A percentile compares a stretch with the other conserved stretches of the same genome.
phyloP scores from a whole-genome alignment of 805 yeast species.

The Metschnikowia koreensis region DNA sequence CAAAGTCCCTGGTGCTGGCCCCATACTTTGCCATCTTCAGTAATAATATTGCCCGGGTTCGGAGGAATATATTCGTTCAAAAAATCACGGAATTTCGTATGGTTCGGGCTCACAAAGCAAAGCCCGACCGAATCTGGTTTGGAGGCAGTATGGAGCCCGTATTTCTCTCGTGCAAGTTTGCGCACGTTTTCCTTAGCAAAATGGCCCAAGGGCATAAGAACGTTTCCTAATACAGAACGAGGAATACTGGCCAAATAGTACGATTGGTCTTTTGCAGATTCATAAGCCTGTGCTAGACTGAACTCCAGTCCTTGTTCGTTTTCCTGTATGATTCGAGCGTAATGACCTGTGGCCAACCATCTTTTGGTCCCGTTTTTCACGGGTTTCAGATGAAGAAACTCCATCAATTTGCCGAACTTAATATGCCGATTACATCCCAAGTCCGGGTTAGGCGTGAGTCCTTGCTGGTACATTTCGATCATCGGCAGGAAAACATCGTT shows the following conservation, averaged over 20 bases:
- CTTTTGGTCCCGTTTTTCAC: conserved; percentile 15
- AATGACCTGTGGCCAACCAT: conserved; percentile 91
- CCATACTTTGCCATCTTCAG: conserved; percentile 70
- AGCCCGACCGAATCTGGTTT: conserved; percentile 94
- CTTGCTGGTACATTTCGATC: conserved; percentile 67
- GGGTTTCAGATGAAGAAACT: conserved; percentile 40
- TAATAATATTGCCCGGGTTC: conserved; percentile 76
- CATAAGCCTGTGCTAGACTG: conserved; percentile 57
- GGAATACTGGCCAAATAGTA: conserved; percentile 79
- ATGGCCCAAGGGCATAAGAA: conserved; percentile 81
- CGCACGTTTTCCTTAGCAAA: conserved; percentile 73
- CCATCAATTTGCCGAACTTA: conserved; percentile 78
- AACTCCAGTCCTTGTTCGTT: conserved; percentile 9
- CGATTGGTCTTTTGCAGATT: conserved; percentile 78
- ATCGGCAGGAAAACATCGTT: conserved; percentile 87
- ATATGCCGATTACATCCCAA: conserved; percentile 80
- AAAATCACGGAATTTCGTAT: conserved; percentile 66
- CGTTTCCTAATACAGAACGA: conserved; percentile 37
- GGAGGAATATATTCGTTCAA: conserved; percentile 70
- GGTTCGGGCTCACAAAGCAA: conserved; percentile 76
- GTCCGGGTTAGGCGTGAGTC: conserved; percentile 94
- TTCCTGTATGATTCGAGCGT: conserved; percentile 52
- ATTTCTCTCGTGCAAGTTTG: conserved; percentile 53
- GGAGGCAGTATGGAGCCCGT: conserved; percentile 57
- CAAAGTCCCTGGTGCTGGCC: conserved; percentile 86